These are phyloP conservation scores for Aspergillus novoparasiticus DNA, from an alignment of 2,329 filamentous ascomycete species.

Conservation along the genomic window DNA sequence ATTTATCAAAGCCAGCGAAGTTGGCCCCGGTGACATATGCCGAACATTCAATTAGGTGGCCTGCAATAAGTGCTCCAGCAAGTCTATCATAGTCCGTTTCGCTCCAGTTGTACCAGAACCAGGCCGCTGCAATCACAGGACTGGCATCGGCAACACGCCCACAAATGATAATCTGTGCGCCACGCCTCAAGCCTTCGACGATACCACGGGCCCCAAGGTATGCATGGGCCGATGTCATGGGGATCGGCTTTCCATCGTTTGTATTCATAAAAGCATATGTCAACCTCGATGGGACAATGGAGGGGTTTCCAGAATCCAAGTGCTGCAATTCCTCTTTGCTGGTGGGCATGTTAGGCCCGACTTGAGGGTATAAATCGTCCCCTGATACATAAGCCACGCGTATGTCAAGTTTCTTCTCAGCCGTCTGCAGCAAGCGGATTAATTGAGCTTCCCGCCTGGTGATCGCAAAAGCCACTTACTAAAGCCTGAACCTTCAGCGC, in stretches of 20 bases:
- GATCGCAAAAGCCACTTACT: constrained; percentile 24
- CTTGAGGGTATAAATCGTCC: constrained; percentile 45
- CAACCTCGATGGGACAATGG: constrained; percentile 38
- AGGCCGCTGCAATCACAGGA: constrained; percentile 59
- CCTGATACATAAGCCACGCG: constrained; percentile 51
- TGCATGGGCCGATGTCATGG: constrained; percentile 48
- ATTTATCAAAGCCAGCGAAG: constrained; percentile 52
- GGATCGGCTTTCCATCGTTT: constrained; percentile 41
- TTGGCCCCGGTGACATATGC: constrained; percentile 59
- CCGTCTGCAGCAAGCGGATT: constrained; percentile 27
- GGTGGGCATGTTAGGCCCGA: constrained; percentile 37
- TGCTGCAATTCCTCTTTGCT: constrained; percentile 40
- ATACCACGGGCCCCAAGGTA: constrained; percentile 58
- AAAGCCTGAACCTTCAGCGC: constrained; percentile 49
- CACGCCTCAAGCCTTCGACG: constrained; percentile 43
- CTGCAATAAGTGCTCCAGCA: constrained; percentile 55
- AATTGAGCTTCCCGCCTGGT: neutral
- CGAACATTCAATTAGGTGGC: constrained; percentile 58
- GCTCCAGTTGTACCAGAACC: constrained; percentile 59
- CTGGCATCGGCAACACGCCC: constrained; percentile 54
- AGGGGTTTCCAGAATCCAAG: constrained; percentile 44
- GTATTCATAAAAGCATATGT: constrained; percentile 43
- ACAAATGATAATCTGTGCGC: constrained; percentile 54
- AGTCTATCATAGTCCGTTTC: constrained; percentile 52
- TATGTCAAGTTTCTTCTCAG: constrained; percentile 38